Evolutionary conservation across 2,329 filamentous ascomycete species (phyloP), one percentile per base, ranked within the genome.

Genomic region (Fusarium falciforme): DNA sequence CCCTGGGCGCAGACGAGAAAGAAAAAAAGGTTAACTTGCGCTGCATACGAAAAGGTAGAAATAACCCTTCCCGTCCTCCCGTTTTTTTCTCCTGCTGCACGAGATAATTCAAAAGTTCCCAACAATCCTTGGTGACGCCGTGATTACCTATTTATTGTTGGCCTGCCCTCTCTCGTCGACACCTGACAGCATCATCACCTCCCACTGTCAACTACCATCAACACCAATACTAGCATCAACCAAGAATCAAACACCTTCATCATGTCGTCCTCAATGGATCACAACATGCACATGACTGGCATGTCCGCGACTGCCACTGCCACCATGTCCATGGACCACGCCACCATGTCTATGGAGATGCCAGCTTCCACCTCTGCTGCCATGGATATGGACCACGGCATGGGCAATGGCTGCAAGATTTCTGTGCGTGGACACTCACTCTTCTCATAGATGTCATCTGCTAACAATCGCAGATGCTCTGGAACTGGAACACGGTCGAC

Each of bases 401-500:
- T 36, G 63, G 62, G 7, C 49, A 52, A 42, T 29, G 70, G 70
- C 31, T 86, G 84, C 80, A 81, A 83, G 73, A 85, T 85, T 36
- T 83, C 82, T 11, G 84, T 85, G 76, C 29, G 81, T 75, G 47
- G 1, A 20, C 22, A 6, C 6, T 25, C 16, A 27, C 16, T 7
- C 5, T 27, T 8, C n/a, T 2, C 6, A 35, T 4, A 14, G 2
- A 5, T 11, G 6, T 16, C 44, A 33, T 66, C 36, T 31, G 1
- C 11, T 29, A 3, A 31, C 25, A 10, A 17, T 6, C 12, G 2
- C 66, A 93, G 92, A 95, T 94, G 93, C 85, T 94, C 44, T 94
- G 93, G 92, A 95, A 94, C 82, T 94, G 92, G 92, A 87, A 93
- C 81, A 92, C 91, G 4, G 85, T 93, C 79, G 90, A 93, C 79